phyloP scores from a whole-genome alignment of 495 filamentous ascomycete species.

The Trichoderma orchidacearum region DNA sequence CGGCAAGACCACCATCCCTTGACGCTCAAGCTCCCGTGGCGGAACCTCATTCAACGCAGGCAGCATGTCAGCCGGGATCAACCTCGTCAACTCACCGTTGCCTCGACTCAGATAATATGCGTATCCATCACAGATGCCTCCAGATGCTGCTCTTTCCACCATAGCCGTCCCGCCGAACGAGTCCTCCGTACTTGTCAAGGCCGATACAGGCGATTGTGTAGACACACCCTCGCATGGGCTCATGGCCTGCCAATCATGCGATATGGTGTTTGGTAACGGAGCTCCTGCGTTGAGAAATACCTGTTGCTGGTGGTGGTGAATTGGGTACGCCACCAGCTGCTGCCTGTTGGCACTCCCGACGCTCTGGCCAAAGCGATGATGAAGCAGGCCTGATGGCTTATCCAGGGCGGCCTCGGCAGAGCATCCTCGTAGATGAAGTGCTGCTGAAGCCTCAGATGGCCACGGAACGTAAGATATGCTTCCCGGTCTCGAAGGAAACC shows the following conservation, averaged over 20 bases:
- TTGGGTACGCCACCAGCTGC: not conserved
- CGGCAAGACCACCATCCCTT: constrained; percentile 27
- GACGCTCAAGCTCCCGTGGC: constrained; percentile 11
- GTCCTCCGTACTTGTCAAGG: not conserved
- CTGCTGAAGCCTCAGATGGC: not conserved
- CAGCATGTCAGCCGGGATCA: constrained; percentile 54
- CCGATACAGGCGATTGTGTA: not conserved
- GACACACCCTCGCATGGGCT: not conserved
- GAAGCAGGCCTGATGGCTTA: not conserved
- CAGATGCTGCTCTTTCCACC: not conserved
- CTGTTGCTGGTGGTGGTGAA: not conserved
- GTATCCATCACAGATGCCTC: not conserved
- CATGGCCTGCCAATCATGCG: not conserved
- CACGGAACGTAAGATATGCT: not conserved
- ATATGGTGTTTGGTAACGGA: not conserved
- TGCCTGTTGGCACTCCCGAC: not conserved
- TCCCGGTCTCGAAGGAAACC: not conserved
- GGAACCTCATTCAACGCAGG: constrained; percentile 26
- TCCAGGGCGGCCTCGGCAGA: not conserved
- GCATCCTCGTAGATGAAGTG: not conserved
- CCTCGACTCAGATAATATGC: not conserved
- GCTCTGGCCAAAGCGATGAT: not conserved
- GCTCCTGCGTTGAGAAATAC: no score
- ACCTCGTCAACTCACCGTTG: constrained; percentile 25
- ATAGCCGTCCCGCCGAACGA: not conserved